Evolutionary conservation across 2,329 filamentous ascomycete species (phyloP).

Genomic region (Fusarium devonianum): DNA sequence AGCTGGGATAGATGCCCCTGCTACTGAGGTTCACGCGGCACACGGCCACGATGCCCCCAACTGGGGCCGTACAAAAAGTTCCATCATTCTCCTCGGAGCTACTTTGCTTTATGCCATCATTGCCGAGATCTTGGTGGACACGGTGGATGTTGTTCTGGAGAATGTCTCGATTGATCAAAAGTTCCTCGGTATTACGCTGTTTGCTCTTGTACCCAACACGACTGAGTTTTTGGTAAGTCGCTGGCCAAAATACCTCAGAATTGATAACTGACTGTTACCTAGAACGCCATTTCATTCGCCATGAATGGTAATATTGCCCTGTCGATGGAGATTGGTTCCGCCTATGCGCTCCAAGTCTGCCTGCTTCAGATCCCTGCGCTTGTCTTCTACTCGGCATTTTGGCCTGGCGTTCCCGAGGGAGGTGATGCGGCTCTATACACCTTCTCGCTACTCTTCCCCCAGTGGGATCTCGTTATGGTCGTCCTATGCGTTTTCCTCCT

Average conservation of each 20-base stretch:
- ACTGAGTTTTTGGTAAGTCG: slow-evolving; percentile 88
- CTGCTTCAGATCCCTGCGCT: slow-evolving; percentile 92
- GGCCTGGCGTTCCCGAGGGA: slow-evolving; percentile 54
- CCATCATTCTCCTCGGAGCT: slow-evolving; percentile 85
- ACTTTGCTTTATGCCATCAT: slow-evolving; percentile 96
- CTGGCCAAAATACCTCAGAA: slow-evolving; percentile 1
- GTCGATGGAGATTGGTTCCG: slow-evolving; percentile 98
- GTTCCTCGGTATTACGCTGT: slow-evolving; percentile 94
- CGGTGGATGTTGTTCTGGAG: slow-evolving; percentile 93
- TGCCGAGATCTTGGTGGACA: slow-evolving; percentile 95
- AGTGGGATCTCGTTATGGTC: slow-evolving; percentile 98
- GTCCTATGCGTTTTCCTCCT: slow-evolving; percentile 95
- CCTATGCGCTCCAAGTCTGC: slow-evolving; percentile 95
- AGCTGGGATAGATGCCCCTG: slow-evolving; percentile 41
- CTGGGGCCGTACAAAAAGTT: slow-evolving; percentile 92
- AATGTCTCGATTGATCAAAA: slow-evolving; percentile 95
- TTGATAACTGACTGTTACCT: slow-evolving; percentile 7
- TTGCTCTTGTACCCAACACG: slow-evolving; percentile 96
- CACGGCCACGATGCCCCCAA: slow-evolving; percentile 95
- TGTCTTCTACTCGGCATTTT: slow-evolving; percentile 87
- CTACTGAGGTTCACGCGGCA: slow-evolving; percentile 46
- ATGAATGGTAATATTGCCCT: slow-evolving; percentile 99
- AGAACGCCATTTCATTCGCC: slow-evolving; percentile 98
- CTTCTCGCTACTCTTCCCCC: slow-evolving; percentile 91
- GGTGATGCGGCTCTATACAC: slow-evolving; percentile 63